phyloP scores from a whole-genome alignment of 176 grass and related monocot genomes.

The Eremochloa ophiuroides region DNA sequence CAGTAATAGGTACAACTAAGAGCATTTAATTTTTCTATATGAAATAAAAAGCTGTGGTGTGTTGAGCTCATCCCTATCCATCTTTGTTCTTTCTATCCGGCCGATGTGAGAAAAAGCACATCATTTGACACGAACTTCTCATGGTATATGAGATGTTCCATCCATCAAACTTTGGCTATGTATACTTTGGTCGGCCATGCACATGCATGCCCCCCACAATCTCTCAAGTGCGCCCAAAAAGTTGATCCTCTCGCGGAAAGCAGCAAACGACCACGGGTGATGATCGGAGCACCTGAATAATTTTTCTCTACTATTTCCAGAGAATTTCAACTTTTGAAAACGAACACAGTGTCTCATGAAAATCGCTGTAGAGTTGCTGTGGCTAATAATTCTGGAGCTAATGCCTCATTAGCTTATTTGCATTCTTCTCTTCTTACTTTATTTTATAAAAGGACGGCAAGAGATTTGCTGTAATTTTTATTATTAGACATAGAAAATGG shows the following conservation, averaged over 20 bases:
- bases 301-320: background rate
- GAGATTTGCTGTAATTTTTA: too few relatives aligned
- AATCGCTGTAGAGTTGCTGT: background rate
- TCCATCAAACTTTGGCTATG: conserved; percentile 48
- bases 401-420: background rate
- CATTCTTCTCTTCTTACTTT: background rate
- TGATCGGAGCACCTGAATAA: background rate
- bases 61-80: conserved; percentile 33
- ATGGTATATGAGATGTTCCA: conserved; percentile 59
- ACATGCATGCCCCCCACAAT: conserved; percentile 12
- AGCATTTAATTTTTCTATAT: background rate
- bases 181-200: conserved; percentile 44
- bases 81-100: conserved; percentile 52
- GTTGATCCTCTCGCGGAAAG: conserved; percentile 32
- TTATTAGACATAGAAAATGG: too few relatives aligned
- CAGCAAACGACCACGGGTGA: background rate
- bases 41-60: background rate
- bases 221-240: conserved; percentile 55
- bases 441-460: too few relatives aligned
- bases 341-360: background rate
- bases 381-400: background rate
- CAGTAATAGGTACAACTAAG: background rate
- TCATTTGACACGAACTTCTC: conserved; percentile 85
- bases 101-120: conserved; percentile 51
- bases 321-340: background rate